phyloP scores from a whole-genome alignment of 148 eudicot species.

The Diospyros kaki region DNA sequence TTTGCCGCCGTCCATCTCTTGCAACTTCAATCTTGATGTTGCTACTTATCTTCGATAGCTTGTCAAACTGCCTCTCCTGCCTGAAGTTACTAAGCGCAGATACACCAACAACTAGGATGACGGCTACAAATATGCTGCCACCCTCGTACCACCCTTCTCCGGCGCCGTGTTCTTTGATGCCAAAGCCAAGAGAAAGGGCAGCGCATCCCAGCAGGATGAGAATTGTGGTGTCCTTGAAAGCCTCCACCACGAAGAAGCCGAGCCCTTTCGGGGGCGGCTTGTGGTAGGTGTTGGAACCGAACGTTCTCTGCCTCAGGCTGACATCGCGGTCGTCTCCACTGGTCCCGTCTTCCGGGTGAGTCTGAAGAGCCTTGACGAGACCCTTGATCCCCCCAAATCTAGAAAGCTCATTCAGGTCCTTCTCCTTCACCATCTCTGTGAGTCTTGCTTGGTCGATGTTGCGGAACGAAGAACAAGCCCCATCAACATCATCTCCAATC shows the following conservation, averaged over 20 bases:
- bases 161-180: constrained; percentile 60
- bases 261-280: constrained; percentile 68
- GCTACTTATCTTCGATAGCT: constrained; percentile 68
- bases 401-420: constrained; percentile 26
- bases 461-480: neutral
- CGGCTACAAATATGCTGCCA: constrained; percentile 74
- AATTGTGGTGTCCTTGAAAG: constrained; percentile 64
- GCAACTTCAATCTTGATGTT: constrained; percentile 56
- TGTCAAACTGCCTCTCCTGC: constrained; percentile 70
- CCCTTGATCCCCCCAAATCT: constrained; percentile 44
- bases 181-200: constrained; percentile 72
- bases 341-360: constrained; percentile 46
- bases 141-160: constrained; percentile 93
- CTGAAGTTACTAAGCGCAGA: constrained; percentile 69
- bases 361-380: constrained; percentile 37
- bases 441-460: constrained; percentile 34
- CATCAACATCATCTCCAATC: neutral
- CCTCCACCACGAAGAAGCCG: constrained; percentile 44
- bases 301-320: constrained; percentile 28
- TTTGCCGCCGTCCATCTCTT: constrained; percentile 57
- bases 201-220: constrained; percentile 69
- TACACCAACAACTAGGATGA: constrained; percentile 62
- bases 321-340: constrained; percentile 31
- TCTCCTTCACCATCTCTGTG: constrained; percentile 45
- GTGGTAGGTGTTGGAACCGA: constrained; percentile 60